These are phyloP conservation scores for Herpotrichia juniperi DNA, from an alignment of 2,329 filamentous ascomycete genomes.

Conservation along the genomic window DNA sequence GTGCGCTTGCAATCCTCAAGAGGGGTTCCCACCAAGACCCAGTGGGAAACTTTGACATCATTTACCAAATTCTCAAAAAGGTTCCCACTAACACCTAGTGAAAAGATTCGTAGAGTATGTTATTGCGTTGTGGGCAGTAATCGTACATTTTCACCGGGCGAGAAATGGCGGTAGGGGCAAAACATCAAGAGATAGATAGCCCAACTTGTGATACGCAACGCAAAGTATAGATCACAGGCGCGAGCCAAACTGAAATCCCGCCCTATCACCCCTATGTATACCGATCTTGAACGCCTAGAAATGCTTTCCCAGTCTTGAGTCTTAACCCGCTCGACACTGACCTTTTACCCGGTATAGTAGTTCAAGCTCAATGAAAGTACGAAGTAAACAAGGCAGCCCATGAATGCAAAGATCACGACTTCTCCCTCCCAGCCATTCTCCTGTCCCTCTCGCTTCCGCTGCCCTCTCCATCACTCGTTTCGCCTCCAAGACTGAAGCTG, in stretches of 20 bases:
- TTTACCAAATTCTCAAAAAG: too few relatives aligned
- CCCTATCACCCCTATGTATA: background rate
- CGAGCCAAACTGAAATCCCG: background rate
- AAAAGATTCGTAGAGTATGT: too few relatives aligned
- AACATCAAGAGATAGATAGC: too few relatives aligned
- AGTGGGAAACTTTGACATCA: too few relatives aligned
- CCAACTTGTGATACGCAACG: too few relatives aligned
- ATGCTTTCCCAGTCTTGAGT: conserved; percentile 10
- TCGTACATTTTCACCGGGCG: too few relatives aligned
- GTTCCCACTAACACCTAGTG: too few relatives aligned
- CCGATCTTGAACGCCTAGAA: conserved; percentile 6
- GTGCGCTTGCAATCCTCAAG: too few relatives aligned
- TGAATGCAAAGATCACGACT: conserved; percentile 15
- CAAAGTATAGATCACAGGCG: too few relatives aligned
- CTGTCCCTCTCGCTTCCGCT: conserved; percentile 43
- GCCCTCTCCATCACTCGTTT: conserved; percentile 45
- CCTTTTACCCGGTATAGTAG: conserved; percentile 6
- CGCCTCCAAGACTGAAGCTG: conserved; percentile 57
- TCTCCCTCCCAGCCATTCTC: conserved; percentile 29
- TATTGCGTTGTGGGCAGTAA: too few relatives aligned
- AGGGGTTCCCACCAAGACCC: too few relatives aligned
- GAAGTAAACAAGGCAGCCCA: background rate
- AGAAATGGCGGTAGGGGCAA: too few relatives aligned
- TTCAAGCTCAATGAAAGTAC: conserved; percentile 3
- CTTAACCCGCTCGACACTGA: background rate